Evolutionary conservation across 768 basidiomycete species (phyloP).

Genomic region (Suillus discolor): DNA sequence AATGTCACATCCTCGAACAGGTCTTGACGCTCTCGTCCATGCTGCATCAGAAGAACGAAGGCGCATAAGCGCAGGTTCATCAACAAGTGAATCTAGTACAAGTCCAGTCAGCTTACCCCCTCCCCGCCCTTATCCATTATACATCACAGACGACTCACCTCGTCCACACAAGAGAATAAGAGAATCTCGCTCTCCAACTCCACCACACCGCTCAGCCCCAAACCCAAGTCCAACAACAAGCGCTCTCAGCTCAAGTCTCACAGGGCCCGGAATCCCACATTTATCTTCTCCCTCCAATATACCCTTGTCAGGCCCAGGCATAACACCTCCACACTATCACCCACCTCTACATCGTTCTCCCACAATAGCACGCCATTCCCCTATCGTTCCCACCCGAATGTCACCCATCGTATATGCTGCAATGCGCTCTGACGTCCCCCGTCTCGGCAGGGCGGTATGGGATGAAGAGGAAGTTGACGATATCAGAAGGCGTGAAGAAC

Average conservation of each 20-base stretch:
- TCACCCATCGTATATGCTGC: constrained; percentile 1
- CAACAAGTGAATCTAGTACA: constrained; percentile 5
- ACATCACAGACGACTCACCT: constrained; percentile 10
- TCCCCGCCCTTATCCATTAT: constrained; percentile 7
- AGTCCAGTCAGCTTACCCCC: constrained; percentile 16
- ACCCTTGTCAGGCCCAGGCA: constrained; percentile 4
- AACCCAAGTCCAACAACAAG: not conserved
- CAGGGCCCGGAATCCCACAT: constrained; percentile 15
- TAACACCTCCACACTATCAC: constrained; percentile 12
- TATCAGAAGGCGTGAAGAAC: not conserved
- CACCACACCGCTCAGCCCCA: not conserved
- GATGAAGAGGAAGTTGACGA: constrained; percentile 9
- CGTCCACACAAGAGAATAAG: constrained; percentile 29
- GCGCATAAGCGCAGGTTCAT: constrained; percentile 39
- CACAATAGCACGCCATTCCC: constrained; percentile 20
- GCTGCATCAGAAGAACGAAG: constrained; percentile 69
- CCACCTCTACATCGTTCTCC: constrained; percentile 17
- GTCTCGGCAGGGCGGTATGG: constrained; percentile 4
- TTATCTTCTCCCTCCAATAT: not conserved
- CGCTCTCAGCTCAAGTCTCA: constrained; percentile 7
- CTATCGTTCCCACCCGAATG: constrained; percentile 16
- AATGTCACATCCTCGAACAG: constrained; percentile 27
- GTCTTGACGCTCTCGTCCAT: constrained; percentile 70
- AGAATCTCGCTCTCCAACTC: constrained; percentile 15
- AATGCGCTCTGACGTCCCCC: constrained; percentile 11